Evolutionary conservation across 768 basidiomycete genomes (phyloP), one percentile per base, ranked within the genome.

Genomic region (Tephrocybe rancida): DNA sequence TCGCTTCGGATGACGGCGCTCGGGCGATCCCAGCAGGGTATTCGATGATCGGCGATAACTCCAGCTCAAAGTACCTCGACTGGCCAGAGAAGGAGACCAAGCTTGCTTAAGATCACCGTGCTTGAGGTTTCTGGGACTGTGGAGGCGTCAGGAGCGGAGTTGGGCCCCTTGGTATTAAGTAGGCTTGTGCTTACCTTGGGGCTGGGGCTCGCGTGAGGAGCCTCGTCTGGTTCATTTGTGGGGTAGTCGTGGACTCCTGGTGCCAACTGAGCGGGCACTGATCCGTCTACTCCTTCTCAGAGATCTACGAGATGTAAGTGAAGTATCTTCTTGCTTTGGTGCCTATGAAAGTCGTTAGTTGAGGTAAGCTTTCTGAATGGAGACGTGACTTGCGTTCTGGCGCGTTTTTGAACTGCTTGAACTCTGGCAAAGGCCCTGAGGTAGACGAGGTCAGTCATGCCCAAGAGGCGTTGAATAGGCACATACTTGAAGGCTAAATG

Each of bases 41-140:
- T 42, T 59, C 58, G 26, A 59, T 52, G 38, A 59, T 59, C n/a
- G 58, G 58, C 30, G 58, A 59, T 18, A 59, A 47, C 5, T 59
- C 58, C 4, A 59, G 18, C 35, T 55, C 58, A n/a, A 59, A 59
- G 19, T 34, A 59, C 34, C 51, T 55, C 45, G 58, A 52, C 21
- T 59, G 57, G 34, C 53, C 35, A 13, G 57, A 34, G 35, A 38
- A 50, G 5, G 57, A 50, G 24, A 37, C 27, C 11, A 49, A 51
- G 34, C 44, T 41, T 22, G 53, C 11, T 24, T 49, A 53, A 16
- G 44, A 37, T 44, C 41, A 37, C 35, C 18, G 25, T 16, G 13
- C 41, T 10, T 54, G 29, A 10, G 41, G 29, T 24, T 43, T n/a
- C 32, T 42, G 37, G 37, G n/a, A 18, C 16, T 38, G 10, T 16